These are phyloP conservation scores for Dictyostelium brefeldianum DNA, from an alignment of 78 protist species.

Conservation along the genomic window DNA sequence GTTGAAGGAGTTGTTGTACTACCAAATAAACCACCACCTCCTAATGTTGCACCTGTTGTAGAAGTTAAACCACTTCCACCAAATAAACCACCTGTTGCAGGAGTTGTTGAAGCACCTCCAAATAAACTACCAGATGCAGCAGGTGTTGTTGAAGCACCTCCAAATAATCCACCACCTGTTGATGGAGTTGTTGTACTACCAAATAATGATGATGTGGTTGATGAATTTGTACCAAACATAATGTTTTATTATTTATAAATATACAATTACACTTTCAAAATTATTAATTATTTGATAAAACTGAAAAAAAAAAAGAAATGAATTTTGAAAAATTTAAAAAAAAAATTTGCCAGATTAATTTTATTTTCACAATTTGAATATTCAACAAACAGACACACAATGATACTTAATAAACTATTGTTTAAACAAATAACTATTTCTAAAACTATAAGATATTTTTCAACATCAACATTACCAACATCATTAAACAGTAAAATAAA, in stretches of 20 bases:
- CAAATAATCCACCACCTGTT: conserved; percentile 49
- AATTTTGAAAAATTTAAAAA: neutral
- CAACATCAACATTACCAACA: no score
- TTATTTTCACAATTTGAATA: no score
- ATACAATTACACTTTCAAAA: neutral
- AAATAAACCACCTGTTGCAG: conserved; percentile 18
- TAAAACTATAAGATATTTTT: no score
- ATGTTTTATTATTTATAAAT: neutral
- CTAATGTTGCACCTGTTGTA: conserved; percentile 4
- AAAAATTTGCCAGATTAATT: no score
- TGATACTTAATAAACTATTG: no score
- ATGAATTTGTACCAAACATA: conserved; percentile 40
- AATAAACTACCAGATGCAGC: conserved; percentile 15
- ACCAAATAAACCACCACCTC: conserved; percentile 8
- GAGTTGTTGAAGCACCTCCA: neutral
- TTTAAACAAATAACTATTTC: no score
- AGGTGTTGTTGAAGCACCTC: conserved; percentile 14
- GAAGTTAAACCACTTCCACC: conserved; percentile 21
- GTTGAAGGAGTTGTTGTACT: conserved; percentile 30
- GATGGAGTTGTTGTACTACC: conserved; percentile 40
- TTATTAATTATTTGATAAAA: neutral
- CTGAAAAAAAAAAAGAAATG: neutral
- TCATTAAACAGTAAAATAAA: no score
- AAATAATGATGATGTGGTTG: conserved; percentile 28
- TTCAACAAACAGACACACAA: no score